Evolutionary conservation across 2,329 filamentous ascomycete genomes (phyloP).

Genomic region (Pseudogymnoascus sp.): DNA sequence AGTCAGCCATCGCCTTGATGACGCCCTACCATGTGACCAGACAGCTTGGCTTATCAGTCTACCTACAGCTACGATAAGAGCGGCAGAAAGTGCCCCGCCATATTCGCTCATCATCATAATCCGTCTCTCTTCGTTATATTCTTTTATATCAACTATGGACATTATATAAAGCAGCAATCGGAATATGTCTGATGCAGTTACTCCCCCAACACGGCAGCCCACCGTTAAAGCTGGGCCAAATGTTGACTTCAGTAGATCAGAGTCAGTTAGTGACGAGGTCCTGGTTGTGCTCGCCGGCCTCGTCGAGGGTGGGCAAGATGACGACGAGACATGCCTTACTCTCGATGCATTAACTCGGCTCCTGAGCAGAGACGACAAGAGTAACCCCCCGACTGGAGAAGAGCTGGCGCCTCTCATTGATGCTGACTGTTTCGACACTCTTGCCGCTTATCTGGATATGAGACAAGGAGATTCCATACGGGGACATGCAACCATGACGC

Average conservation of each 20-base stretch:
- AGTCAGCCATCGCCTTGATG: conserved; percentile 4
- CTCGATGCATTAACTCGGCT: conserved; percentile 52
- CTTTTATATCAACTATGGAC: conserved; percentile 1
- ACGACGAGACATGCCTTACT: conserved; percentile 56
- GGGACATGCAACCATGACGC: conserved; percentile 72
- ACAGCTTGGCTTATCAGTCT: conserved; percentile 3
- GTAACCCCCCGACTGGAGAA: conserved; percentile 24
- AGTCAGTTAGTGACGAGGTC: conserved; percentile 49
- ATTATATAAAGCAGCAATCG: conserved; percentile 2
- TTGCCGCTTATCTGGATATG: conserved; percentile 81
- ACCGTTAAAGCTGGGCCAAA: conserved; percentile 16
- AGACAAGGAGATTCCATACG: conserved; percentile 65
- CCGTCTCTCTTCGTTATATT: not conserved
- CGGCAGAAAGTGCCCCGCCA: conserved; percentile 6
- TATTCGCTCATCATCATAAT: conserved; percentile 5
- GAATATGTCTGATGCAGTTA: conserved; percentile 2
- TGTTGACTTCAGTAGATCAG: conserved; percentile 18
- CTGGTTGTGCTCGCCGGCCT: conserved; percentile 64
- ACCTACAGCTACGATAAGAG: conserved; percentile 1
- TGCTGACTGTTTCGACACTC: conserved; percentile 69
- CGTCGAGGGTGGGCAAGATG: conserved; percentile 85
- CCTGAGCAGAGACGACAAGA: conserved; percentile 43
- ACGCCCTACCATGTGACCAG: conserved; percentile 2
- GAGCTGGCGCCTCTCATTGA: conserved; percentile 58
- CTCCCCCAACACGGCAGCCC: not conserved